Percentiles rank a stretch among this genome's conserved stretches.
Conservation (phyloP, 176 grass and related monocot species). For the Cocos nucifera region DNA sequence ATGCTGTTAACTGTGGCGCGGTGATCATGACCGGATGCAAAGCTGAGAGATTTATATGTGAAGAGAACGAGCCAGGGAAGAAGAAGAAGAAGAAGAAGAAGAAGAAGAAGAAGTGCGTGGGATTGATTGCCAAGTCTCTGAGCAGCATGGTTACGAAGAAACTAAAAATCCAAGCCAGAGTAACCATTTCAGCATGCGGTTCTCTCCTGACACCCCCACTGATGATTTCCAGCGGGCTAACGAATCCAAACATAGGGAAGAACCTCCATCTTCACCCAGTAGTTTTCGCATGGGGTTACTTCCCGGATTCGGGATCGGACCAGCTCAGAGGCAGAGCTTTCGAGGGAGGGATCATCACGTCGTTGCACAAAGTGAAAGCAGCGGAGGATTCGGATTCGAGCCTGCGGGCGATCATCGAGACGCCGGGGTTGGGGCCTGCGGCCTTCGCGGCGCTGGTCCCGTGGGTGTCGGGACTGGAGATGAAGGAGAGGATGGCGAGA, state of each 20-base stretch:
- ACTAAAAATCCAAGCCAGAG: conserved; percentile 54
- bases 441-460: conserved; percentile 34
- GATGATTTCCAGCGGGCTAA: conserved; percentile 53
- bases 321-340: conserved; percentile 42
- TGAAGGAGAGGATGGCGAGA: conserved; percentile 65
- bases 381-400: conserved; percentile 10
- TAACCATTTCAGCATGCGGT: conserved; percentile 53
- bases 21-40: conserved; percentile 74
- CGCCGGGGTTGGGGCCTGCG: conserved; percentile 41
- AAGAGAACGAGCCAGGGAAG: conserved; percentile 3
- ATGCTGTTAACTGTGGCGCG: conserved; percentile 55
- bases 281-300: conserved; percentile 72
- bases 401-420: conserved; percentile 45
- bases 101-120: conserved; percentile 38
- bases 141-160: conserved; percentile 31
- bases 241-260: conserved; percentile 73
- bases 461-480: conserved; percentile 70
- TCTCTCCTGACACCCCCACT: conserved; percentile 67
- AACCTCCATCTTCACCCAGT: conserved; percentile 78
- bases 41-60: conserved; percentile 55
- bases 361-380: conserved; percentile 58
- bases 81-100: conserved; percentile 10
- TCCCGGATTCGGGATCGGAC: conserved; percentile 48
- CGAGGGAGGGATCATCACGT: conserved; percentile 93
- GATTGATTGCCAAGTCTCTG: conserved; percentile 44